Conservation (phyloP, 2,329 filamentous ascomycete species). For the Colletotrichum kahawae region DNA sequence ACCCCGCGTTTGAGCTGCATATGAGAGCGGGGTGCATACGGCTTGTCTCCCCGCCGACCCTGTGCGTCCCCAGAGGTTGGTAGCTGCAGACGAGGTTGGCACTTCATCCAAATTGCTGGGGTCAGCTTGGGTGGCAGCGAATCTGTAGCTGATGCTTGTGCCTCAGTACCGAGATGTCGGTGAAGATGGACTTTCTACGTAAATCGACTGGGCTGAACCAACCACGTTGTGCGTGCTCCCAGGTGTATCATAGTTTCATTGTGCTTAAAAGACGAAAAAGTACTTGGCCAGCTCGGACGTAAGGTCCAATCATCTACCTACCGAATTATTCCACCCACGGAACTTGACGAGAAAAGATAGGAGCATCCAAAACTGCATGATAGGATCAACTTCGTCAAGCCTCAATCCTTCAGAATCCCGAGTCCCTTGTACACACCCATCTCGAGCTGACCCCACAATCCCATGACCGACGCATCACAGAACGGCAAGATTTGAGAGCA, state of each 20-base stretch:
- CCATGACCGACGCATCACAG: constrained; percentile 44
- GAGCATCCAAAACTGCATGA: neutral
- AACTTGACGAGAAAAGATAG: neutral
- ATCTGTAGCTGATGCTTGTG: neutral
- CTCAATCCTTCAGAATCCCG: neutral
- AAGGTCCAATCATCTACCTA: neutral
- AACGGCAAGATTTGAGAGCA: constrained; percentile 57
- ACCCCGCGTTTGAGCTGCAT: neutral
- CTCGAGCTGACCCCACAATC: constrained; percentile 45
- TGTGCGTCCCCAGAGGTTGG: neutral
- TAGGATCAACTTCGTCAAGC: neutral
- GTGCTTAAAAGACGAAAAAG: neutral
- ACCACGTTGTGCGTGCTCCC: neutral
- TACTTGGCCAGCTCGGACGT: neutral
- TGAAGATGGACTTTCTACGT: neutral
- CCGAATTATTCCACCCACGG: neutral
- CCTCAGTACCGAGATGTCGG: neutral
- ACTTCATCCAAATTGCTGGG: neutral
- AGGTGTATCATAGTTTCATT: neutral
- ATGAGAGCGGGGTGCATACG: neutral
- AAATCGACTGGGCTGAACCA: neutral
- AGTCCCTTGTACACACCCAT: constrained; percentile 37
- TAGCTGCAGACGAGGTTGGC: neutral
- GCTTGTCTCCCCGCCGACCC: neutral
- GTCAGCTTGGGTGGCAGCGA: neutral